Base-by-base conservation (phyloP, 2,329 filamentous ascomycete species). In the Elsinoe ampelina region DNA sequence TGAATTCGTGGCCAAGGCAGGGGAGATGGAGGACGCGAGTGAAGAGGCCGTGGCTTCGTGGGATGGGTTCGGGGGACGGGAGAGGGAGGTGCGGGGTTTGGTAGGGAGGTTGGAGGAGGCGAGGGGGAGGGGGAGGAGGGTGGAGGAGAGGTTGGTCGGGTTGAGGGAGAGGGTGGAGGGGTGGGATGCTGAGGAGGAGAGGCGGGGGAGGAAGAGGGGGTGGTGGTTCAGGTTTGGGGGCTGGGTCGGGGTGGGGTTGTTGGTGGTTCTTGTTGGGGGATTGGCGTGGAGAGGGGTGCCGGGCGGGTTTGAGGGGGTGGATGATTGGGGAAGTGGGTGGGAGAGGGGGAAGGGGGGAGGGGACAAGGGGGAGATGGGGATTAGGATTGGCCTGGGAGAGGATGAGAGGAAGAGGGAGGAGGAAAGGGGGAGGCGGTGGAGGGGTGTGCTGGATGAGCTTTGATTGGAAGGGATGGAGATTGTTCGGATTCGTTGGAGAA, bases 1-100 rank as follows among this genome's bases (percentile, higher is more conserved):
- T 13, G 75, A 73, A 47, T 90, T 91, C 64, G 72, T 78, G 58
- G 69, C 71, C 15, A 83, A 87, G 52, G 77, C 65, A 0, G 71
- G 92, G 62, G 85, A 91, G 63, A 76, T 95, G 26, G 89, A 96
- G 65, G 86, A 85, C 65, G 89, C 95, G 66, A 76, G 89, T 39
- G 77, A 51, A 72, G 73, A 76, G 17, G 79, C 77, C 62, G 77
- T 77, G 45, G 73, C 72, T 58, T 66, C 70, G 56, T 65, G 68
- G 34, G 78, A 80, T 13, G 75, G 79, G 43, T 87, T 90, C 58
- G 74, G 83, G 56, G 73, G 78, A 39, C 86, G 90, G 66, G 78
- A 87, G 65, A 70, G 74, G 59, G 80, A 79, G 32, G 84, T 92
- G 58, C 71, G 79, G 57, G 72, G 73, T 13, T 73, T 91, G 20